Conservation (phyloP, 2,329 filamentous ascomycete genomes). For the Microthyrium microscopicum region DNA sequence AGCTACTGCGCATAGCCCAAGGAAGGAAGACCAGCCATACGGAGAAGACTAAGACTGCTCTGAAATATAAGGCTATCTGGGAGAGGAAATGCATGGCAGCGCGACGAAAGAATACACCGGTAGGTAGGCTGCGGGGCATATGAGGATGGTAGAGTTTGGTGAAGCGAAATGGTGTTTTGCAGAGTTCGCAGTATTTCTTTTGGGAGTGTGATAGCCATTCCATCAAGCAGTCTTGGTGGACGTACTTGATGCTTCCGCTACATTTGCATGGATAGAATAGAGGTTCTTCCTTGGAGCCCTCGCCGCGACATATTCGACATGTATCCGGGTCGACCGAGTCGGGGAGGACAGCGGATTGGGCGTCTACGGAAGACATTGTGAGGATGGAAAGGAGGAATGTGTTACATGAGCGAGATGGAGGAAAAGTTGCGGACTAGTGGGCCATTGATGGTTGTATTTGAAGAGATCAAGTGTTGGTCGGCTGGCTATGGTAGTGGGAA, state of each 20-base stretch:
- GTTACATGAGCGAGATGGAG: too few species aligned
- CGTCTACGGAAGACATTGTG: too few species aligned
- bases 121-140: constrained; percentile 76
- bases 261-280: constrained; percentile 98
- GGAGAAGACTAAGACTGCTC: constrained; percentile 59
- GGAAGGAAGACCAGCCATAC: constrained; percentile 86
- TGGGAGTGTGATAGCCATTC: constrained; percentile 98
- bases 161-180: constrained; percentile 95
- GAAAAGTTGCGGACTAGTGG: too few species aligned
- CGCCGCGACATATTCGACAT: constrained; percentile 93
- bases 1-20: constrained; percentile 78
- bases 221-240: constrained; percentile 96
- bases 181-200: constrained; percentile 98
- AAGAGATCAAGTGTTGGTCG: too few species aligned
- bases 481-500: too few species aligned
- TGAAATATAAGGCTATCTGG: constrained; percentile 60
- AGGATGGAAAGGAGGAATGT: too few species aligned
- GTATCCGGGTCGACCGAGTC: constrained; percentile 48
- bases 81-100: constrained; percentile 55
- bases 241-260: constrained; percentile 95
- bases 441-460: too few species aligned
- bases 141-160: constrained; percentile 91
- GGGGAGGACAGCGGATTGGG: too few species aligned
- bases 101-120: constrained; percentile 64
- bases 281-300: constrained; percentile 65